Percentiles rank a stretch among this genome's conserved stretches.
Evolutionary conservation across 805 yeast genomes (phyloP).

Genomic region (Pichia manshurica): DNA sequence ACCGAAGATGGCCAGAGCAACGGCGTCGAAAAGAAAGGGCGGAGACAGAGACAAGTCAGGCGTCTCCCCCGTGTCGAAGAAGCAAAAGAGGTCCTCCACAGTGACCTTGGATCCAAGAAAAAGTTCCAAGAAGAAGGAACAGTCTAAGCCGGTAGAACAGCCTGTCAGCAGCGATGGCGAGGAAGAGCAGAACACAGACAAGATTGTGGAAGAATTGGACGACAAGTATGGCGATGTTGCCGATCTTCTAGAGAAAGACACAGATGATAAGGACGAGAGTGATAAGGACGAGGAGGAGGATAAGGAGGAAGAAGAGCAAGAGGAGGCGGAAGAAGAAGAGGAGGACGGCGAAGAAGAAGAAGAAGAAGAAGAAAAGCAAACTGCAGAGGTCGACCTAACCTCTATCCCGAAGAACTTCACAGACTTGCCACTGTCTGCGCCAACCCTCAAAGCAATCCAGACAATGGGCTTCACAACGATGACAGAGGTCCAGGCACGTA

Average conservation of each 20-base stretch:
- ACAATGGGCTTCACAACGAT: slow-evolving; percentile 87
- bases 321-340: slow-evolving; percentile 28
- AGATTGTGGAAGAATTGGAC: slow-evolving; percentile 48
- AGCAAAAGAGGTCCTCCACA: background rate
- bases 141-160: slow-evolving; percentile 7
- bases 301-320: slow-evolving; percentile 22
- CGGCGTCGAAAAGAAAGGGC: background rate
- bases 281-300: slow-evolving; percentile 15
- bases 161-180: background rate
- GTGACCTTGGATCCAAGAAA: slow-evolving; percentile 9
- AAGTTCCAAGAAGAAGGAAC: slow-evolving; percentile 2
- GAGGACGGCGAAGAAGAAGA: slow-evolving; percentile 8
- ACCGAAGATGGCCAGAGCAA: background rate
- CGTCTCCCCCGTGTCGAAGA: slow-evolving; percentile 1
- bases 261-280: slow-evolving; percentile 33
- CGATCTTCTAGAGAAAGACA: slow-evolving; percentile 32
- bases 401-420: slow-evolving; percentile 32
- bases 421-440: slow-evolving; percentile 66
- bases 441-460: slow-evolving; percentile 73
- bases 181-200: slow-evolving; percentile 29
- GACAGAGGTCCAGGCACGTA: slow-evolving; percentile 94
- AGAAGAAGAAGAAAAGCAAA: slow-evolving; percentile 2
- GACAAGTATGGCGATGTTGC: slow-evolving; percentile 55
- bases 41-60: background rate
- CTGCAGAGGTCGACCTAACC: slow-evolving; percentile 2